Conservation (phyloP, 306 rosid genomes). For the Argentina anserina region DNA sequence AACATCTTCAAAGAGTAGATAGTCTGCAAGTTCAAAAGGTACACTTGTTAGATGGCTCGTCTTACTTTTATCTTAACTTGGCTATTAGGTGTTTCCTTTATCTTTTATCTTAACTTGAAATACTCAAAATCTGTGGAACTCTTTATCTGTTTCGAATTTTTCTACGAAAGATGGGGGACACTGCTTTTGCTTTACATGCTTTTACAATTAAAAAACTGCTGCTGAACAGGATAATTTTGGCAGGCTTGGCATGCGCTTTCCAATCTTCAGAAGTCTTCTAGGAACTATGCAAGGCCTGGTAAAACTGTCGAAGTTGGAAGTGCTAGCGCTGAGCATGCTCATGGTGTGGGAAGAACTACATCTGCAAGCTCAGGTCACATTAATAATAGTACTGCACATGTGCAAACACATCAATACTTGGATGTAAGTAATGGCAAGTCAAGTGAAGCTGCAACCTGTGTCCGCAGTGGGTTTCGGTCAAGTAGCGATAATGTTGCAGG, state of each 20-base stretch:
- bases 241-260: constrained; percentile 85
- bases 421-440: constrained; percentile 23
- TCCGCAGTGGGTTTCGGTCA: constrained; percentile 24
- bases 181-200: not conserved
- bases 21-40: constrained; percentile 70
- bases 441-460: constrained; percentile 23
- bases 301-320: constrained; percentile 39
- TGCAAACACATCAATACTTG: constrained; percentile 22
- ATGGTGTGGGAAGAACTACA: constrained; percentile 32
- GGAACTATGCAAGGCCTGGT: constrained; percentile 63
- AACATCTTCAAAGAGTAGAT: constrained; percentile 46
- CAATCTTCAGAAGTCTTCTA: constrained; percentile 52
- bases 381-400: constrained; percentile 12
- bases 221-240: constrained; percentile 21
- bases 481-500: constrained; percentile 26
- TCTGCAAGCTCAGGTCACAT: constrained; percentile 29
- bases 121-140: constrained; percentile 4
- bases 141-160: not conserved
- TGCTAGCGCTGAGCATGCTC: constrained; percentile 22
- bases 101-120: not conserved
- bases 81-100: not conserved
- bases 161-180: not conserved
- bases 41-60: constrained; percentile 15
- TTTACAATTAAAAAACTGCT: constrained; percentile 14
- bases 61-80: constrained; percentile 12